These are phyloP conservation scores for Stellera chamaejasme DNA, from an alignment of 345 rosid genomes.

Conservation along the genomic window DNA sequence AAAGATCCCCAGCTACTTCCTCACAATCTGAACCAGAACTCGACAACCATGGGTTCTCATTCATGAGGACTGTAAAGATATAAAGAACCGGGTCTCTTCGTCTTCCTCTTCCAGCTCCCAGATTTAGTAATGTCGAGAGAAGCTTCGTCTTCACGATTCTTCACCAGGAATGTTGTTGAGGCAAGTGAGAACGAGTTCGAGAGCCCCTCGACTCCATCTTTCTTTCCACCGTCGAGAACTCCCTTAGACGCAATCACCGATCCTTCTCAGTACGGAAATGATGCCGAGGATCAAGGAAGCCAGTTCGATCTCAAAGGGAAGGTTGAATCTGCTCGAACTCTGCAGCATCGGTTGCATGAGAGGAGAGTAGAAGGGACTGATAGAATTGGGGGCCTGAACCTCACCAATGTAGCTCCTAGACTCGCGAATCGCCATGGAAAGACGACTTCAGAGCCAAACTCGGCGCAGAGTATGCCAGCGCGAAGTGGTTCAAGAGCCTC, in stretches of 20 bases:
- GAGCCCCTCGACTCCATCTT: slow-evolving; percentile 21
- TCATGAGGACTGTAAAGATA: not conserved
- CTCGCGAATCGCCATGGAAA: slow-evolving; percentile 34
- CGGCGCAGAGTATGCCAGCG: slow-evolving; percentile 66
- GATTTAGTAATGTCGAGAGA: slow-evolving; percentile 32
- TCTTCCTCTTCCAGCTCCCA: slow-evolving; percentile 3
- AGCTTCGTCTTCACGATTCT: slow-evolving; percentile 19
- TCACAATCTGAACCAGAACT: not conserved
- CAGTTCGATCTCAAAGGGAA: slow-evolving; percentile 28
- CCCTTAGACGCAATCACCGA: slow-evolving; percentile 72
- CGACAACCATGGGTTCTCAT: not conserved
- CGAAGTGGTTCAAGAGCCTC: slow-evolving; percentile 53
- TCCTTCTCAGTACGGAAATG: slow-evolving; percentile 51
- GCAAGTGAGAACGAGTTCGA: slow-evolving; percentile 59
- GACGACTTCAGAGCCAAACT: slow-evolving; percentile 52
- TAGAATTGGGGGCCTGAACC: slow-evolving; percentile 13
- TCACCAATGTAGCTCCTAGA: slow-evolving; percentile 35
- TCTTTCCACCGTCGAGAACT: slow-evolving; percentile 59
- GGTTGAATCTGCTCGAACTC: slow-evolving; percentile 20
- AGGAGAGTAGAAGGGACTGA: slow-evolving; percentile 19
- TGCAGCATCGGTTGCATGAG: slow-evolving; percentile 15
- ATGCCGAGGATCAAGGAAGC: slow-evolving; percentile 12
- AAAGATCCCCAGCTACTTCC: no score
- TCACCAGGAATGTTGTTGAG: slow-evolving; percentile 27
- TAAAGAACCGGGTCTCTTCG: not conserved